phyloP scores from a whole-genome alignment of 2,329 filamentous ascomycete species.

The Septoria linicola region DNA sequence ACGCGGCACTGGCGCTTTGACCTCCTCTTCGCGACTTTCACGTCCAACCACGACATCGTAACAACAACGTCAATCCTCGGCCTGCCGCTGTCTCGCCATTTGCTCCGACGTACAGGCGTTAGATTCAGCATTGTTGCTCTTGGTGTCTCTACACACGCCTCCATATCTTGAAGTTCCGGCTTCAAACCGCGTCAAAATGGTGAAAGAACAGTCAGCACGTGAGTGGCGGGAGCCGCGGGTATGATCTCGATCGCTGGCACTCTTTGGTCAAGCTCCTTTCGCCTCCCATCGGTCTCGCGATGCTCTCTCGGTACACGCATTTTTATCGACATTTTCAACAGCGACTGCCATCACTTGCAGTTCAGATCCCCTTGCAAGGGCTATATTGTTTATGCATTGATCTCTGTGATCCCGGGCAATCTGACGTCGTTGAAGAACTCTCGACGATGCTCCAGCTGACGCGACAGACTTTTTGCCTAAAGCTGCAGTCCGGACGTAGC shows the following conservation, averaged over 20 bases:
- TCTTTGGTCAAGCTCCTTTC: too few relatives aligned
- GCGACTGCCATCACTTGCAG: too few relatives aligned
- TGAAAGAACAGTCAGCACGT: too few relatives aligned
- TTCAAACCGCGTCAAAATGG: too few relatives aligned
- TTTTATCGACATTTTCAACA: too few relatives aligned
- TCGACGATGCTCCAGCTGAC: constrained; percentile 4
- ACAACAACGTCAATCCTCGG: not conserved
- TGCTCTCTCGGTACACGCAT: too few relatives aligned
- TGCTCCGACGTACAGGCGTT: not conserved
- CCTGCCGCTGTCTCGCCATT: not conserved
- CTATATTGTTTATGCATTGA: not conserved
- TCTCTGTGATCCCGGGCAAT: not conserved
- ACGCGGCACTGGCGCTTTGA: not conserved
- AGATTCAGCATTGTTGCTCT: not conserved
- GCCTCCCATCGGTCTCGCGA: too few relatives aligned
- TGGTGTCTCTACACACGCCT: not conserved
- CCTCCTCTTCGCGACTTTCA: not conserved
- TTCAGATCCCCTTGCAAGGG: too few relatives aligned
- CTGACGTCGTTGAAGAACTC: constrained; percentile 1
- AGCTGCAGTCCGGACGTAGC: constrained; percentile 3
- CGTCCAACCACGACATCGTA: not conserved
- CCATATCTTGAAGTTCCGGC: not conserved
- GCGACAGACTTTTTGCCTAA: constrained; percentile 1
- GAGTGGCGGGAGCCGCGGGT: too few relatives aligned
- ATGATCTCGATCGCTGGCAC: too few relatives aligned